Evolutionary conservation across 306 rosid genomes (phyloP).

Genomic region (Cucumis cinereus): DNA sequence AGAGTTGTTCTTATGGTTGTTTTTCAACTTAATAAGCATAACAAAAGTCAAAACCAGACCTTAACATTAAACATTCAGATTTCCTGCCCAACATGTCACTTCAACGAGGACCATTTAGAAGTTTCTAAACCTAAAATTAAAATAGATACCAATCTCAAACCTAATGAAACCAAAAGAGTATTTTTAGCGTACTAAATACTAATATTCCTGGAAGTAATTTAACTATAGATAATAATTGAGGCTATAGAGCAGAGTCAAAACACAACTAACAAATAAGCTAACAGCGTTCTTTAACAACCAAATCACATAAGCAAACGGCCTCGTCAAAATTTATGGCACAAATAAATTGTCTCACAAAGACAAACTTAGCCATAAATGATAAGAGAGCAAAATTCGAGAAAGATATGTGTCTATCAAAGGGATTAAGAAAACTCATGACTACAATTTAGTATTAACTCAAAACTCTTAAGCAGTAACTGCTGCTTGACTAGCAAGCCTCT

Average conservation of each 20-base stretch:
- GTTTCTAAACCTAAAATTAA: no score
- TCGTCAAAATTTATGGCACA: background rate
- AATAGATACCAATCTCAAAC: no score
- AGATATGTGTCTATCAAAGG: background rate
- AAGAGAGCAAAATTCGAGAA: background rate
- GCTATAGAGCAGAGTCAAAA: background rate
- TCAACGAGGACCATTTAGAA: no score
- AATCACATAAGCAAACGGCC: background rate
- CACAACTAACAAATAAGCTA: background rate
- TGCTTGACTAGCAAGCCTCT: constrained; percentile 51
- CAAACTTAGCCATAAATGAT: background rate
- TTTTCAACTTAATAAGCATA: no score
- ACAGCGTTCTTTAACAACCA: background rate
- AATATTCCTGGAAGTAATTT: no score
- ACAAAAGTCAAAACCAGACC: no score
- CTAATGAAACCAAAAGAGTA: no score
- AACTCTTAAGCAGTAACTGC: constrained; percentile 22
- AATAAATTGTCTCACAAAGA: background rate
- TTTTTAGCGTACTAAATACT: no score
- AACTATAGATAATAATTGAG: background rate
- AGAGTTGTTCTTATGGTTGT: no score
- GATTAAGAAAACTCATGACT: background rate
- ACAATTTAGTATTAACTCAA: background rate
- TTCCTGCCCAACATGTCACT: no score
- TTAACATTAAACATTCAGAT: no score